phyloP scores from a whole-genome alignment of 1,139 yeast species.

The Lodderomyces metapsilosis region DNA sequence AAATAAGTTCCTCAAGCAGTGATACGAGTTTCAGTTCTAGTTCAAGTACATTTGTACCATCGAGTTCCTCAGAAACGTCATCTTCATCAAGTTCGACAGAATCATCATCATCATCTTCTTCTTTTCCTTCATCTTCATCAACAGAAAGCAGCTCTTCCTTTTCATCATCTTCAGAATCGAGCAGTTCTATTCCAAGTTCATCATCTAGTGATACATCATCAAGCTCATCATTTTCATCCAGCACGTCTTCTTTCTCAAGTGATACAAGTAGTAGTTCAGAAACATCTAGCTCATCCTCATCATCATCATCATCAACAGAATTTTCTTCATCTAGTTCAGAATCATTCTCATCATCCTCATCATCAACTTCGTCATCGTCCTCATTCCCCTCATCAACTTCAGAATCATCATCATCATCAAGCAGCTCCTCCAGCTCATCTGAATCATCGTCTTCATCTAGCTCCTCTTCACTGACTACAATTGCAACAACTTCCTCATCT shows the following conservation, averaged over 20 bases:
- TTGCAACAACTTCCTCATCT: slow-evolving; percentile 8
- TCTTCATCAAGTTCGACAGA: slow-evolving; percentile 5
- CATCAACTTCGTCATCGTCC: no score
- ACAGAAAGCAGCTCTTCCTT: background rate
- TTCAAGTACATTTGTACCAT: slow-evolving; percentile 6
- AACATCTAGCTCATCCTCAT: slow-evolving; percentile 4
- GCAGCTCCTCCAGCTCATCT: slow-evolving; percentile 6
- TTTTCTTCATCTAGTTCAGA: slow-evolving; percentile 6
- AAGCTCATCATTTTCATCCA: slow-evolving; percentile 4
- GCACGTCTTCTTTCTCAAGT: slow-evolving; percentile 3
- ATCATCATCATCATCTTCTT: slow-evolving; percentile 4
- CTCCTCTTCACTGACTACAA: slow-evolving; percentile 8
- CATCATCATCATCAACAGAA: slow-evolving; percentile 5
- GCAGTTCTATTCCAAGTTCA: background rate
- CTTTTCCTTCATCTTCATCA: slow-evolving; percentile 1
- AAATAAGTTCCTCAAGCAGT: slow-evolving; percentile 1
- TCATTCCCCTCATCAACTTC: slow-evolving; percentile 9
- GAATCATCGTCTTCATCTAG: slow-evolving; percentile 6
- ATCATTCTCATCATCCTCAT: slow-evolving; percentile 7
- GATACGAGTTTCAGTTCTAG: slow-evolving; percentile 4
- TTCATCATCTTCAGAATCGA: background rate
- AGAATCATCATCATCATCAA: slow-evolving; percentile 8
- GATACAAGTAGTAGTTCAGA: background rate
- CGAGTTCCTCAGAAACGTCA: slow-evolving; percentile 8
- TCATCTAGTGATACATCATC: slow-evolving; percentile 8